phyloP scores from a whole-genome alignment of 306 rosid species.

The Calophaca sinica region DNA sequence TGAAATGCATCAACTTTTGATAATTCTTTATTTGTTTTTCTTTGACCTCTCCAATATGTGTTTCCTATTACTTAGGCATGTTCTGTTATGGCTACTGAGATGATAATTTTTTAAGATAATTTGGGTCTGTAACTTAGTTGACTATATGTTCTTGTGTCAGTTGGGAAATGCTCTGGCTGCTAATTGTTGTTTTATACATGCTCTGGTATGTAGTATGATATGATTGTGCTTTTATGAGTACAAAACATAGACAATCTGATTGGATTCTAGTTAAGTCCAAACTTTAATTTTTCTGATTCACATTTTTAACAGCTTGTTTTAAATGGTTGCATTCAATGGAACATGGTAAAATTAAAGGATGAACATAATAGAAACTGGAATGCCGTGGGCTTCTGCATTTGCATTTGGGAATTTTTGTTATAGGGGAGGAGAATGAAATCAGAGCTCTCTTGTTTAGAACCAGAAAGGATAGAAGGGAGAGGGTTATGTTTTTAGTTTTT shows the following conservation, averaged over 20 bases:
- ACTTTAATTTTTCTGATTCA: neutral
- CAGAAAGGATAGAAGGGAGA: neutral
- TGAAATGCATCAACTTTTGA: slow-evolving; percentile 39
- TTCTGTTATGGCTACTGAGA: slow-evolving; percentile 22
- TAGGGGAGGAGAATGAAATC: slow-evolving; percentile 17
- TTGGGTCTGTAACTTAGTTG: slow-evolving; percentile 47
- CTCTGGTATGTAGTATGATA: neutral
- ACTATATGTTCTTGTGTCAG: slow-evolving; percentile 38
- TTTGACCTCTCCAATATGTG: slow-evolving; percentile 16
- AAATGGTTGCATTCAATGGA: slow-evolving; percentile 6
- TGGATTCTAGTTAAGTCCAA: slow-evolving; percentile 4
- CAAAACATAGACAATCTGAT: slow-evolving; percentile 6
- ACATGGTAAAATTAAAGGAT: slow-evolving; percentile 1
- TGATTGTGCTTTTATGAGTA: neutral
- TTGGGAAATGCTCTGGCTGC: slow-evolving; percentile 38
- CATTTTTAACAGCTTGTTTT: neutral
- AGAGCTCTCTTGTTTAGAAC: slow-evolving; percentile 15
- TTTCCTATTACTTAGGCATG: slow-evolving; percentile 27
- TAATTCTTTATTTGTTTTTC: neutral
- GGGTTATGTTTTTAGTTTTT: no score
- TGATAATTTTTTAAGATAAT: slow-evolving; percentile 6
- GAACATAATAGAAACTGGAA: slow-evolving; percentile 1
- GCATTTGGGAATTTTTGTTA: neutral
- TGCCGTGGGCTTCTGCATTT: neutral
- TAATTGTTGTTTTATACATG: slow-evolving; percentile 7